Conservation (phyloP, 306 rosid species). For the Dalbergia oliveri region DNA sequence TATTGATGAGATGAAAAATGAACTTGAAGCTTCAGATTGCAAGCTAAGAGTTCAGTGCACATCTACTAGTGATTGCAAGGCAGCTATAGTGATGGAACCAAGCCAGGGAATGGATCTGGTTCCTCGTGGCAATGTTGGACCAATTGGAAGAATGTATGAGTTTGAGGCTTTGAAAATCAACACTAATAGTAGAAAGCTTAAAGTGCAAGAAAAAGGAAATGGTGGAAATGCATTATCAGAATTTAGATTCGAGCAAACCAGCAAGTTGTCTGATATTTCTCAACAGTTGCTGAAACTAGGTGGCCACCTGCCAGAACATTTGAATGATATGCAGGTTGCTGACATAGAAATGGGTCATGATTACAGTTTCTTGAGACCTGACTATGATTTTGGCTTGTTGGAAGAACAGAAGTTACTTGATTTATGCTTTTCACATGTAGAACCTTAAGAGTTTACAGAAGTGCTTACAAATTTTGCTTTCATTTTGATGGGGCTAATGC, state of each 20-base stretch:
- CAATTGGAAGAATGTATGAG: conserved; percentile 33
- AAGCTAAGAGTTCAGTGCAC: conserved; percentile 36
- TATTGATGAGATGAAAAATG: conserved; percentile 35
- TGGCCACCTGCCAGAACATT: conserved; percentile 40
- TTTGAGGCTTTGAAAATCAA: conserved; percentile 46
- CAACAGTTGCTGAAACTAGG: conserved; percentile 47
- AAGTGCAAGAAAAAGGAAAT: conserved; percentile 40
- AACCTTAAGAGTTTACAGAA: conserved; percentile 27
- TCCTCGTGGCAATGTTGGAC: conserved; percentile 31
- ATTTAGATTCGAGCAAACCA: conserved; percentile 33
- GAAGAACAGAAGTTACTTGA: conserved; percentile 70
- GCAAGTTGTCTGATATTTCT: conserved; percentile 47
- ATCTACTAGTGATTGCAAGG: conserved; percentile 21
- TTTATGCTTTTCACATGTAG: conserved; percentile 53
- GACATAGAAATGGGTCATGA: conserved; percentile 44
- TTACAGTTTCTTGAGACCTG: conserved; percentile 62
- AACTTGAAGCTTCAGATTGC: conserved; percentile 40
- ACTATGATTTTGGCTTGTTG: conserved; percentile 67
- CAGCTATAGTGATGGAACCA: background rate
- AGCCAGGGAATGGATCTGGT: conserved; percentile 38
- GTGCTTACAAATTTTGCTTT: conserved; percentile 15
- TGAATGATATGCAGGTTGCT: conserved; percentile 51
- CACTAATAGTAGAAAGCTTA: conserved; percentile 14
- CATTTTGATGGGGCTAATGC: conserved; percentile 42
- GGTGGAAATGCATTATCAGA: conserved; percentile 37